These are phyloP conservation scores for Mytilinidion resinicola DNA, from an alignment of 495 filamentous ascomycete genomes.

Conservation along the genomic window DNA sequence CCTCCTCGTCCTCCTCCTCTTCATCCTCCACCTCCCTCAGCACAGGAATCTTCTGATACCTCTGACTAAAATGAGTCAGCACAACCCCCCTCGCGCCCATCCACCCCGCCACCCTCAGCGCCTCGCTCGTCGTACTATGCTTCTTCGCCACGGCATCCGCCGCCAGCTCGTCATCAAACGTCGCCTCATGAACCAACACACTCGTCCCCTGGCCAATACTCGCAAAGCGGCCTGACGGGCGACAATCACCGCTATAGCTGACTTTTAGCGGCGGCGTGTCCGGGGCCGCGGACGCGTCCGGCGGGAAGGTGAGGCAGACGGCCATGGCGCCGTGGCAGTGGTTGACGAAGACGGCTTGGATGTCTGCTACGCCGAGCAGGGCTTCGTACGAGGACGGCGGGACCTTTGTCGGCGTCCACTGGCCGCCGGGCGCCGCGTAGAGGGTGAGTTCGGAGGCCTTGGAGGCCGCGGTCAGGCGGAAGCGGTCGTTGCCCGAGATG, in stretches of 20 bases:
- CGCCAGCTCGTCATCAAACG: slow-evolving; percentile 77
- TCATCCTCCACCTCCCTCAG: slow-evolving; percentile 39
- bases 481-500: slow-evolving; percentile 16
- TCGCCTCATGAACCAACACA: slow-evolving; percentile 89
- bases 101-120: slow-evolving; percentile 62
- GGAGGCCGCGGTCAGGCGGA: not conserved
- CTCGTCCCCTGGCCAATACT: slow-evolving; percentile 66
- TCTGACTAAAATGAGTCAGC: slow-evolving; percentile 89
- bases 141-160: slow-evolving; percentile 81
- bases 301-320: slow-evolving; percentile 66
- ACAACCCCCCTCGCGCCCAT: slow-evolving; percentile 75
- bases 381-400: slow-evolving; percentile 1
- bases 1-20: slow-evolving; percentile 21
- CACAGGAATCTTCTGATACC: slow-evolving; percentile 81
- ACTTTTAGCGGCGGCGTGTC: slow-evolving; percentile 56
- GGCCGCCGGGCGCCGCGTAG: not conserved
- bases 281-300: slow-evolving; percentile 13
- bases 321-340: slow-evolving; percentile 80
- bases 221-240: slow-evolving; percentile 65
- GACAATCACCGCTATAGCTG: slow-evolving; percentile 87
- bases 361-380: slow-evolving; percentile 39
- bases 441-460: slow-evolving; percentile 1
- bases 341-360: slow-evolving; percentile 57
- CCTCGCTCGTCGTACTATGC: slow-evolving; percentile 80
- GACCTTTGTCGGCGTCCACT: not conserved